Conservation (phyloP, 352 stramenopile genomes). For the Thraustotheca clavata region DNA sequence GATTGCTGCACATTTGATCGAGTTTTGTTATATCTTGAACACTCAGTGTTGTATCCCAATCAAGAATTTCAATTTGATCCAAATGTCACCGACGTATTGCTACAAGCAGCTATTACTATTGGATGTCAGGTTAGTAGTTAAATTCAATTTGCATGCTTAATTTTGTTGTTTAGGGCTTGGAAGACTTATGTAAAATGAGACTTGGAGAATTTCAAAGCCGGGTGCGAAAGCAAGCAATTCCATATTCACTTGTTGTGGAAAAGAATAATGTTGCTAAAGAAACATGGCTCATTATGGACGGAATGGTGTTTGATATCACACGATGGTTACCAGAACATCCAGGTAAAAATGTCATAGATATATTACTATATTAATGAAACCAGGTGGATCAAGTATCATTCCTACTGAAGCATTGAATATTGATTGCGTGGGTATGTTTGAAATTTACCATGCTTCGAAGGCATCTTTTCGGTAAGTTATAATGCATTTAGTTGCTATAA, state of each 20-base stretch:
- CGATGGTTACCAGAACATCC: conserved; percentile 84
- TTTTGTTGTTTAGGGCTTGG: conserved; percentile 31
- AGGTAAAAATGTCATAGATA: not conserved
- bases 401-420: conserved; percentile 79
- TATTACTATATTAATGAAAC: not conserved
- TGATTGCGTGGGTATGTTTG: conserved; percentile 85
- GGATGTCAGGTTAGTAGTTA: conserved; percentile 38
- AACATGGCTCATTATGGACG: conserved; percentile 80
- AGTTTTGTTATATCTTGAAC: conserved; percentile 81
- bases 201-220: conserved; percentile 76
- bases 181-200: conserved; percentile 65
- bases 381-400: conserved; percentile 76
- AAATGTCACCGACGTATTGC: conserved; percentile 59
- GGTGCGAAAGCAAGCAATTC: conserved; percentile 70
- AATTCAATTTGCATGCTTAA: not conserved
- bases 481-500: not conserved
- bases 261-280: conserved; percentile 61
- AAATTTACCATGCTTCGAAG: conserved; percentile 87
- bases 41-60: conserved; percentile 56
- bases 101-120: conserved; percentile 55
- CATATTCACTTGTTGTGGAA: conserved; percentile 65
- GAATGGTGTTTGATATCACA: conserved; percentile 86
- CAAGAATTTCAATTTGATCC: conserved; percentile 74
- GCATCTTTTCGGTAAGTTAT: conserved; percentile 62
- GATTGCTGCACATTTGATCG: conserved; percentile 87